phyloP scores from a whole-genome alignment of 495 filamentous ascomycete genomes.

The Hyphodiscus hymeniophilus region DNA sequence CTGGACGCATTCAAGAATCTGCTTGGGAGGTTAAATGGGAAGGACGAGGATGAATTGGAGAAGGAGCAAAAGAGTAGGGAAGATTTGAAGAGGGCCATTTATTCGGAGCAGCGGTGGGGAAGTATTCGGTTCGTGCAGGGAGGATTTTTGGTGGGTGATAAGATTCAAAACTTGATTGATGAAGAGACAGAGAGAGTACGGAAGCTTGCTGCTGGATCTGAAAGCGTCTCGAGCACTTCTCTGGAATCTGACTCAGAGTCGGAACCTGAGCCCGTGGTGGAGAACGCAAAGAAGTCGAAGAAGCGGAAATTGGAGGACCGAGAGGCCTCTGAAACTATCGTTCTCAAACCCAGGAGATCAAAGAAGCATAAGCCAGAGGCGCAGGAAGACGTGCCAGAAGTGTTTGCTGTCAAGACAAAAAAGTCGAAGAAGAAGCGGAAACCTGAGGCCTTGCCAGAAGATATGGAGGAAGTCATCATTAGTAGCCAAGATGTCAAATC shows the following conservation, averaged over 20 bases:
- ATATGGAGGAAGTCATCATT: background rate
- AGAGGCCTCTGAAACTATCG: slow-evolving; percentile 12
- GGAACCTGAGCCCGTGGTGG: background rate
- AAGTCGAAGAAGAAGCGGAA: slow-evolving; percentile 15
- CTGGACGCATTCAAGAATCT: slow-evolving; percentile 76
- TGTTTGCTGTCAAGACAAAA: slow-evolving; percentile 13
- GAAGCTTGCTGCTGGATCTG: slow-evolving; percentile 4
- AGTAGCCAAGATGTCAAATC: background rate
- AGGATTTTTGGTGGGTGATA: slow-evolving; percentile 68
- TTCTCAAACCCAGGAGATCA: slow-evolving; percentile 18
- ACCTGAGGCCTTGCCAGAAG: slow-evolving; percentile 1
- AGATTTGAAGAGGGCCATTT: slow-evolving; percentile 55
- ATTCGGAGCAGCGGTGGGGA: slow-evolving; percentile 62
- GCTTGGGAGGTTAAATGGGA: slow-evolving; percentile 84
- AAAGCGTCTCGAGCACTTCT: slow-evolving; percentile 2
- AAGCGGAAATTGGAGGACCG: slow-evolving; percentile 14
- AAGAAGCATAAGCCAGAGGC: slow-evolving; percentile 17
- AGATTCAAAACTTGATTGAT: slow-evolving; percentile 29
- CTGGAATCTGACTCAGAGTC: slow-evolving; percentile 12
- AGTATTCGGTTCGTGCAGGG: slow-evolving; percentile 73
- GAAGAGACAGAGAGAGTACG: slow-evolving; percentile 20
- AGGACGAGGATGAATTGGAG: slow-evolving; percentile 57
- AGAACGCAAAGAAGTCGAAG: slow-evolving; percentile 17
- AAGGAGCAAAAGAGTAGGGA: slow-evolving; percentile 54
- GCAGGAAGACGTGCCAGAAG: slow-evolving; percentile 9